Base-by-base conservation (phyloP, 2,329 filamentous ascomycete species). In the Ceratocystis variospora region DNA sequence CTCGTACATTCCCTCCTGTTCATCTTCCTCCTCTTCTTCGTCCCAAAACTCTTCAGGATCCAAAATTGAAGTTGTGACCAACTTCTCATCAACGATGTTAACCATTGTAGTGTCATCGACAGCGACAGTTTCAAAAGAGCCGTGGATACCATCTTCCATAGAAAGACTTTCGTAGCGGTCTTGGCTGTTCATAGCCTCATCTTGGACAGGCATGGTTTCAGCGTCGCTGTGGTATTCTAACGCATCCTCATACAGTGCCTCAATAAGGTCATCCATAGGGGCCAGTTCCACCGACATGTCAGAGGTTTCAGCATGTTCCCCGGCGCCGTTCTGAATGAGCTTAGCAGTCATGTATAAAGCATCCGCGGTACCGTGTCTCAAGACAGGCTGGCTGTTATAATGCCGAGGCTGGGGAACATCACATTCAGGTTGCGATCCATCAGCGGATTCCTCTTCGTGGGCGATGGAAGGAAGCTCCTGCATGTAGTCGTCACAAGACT, bases 41-140 rank as follows among this genome's bases (percentile, higher is more conserved):
- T 89, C 86, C 87, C 86, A 90, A 71, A 86, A 88, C 73, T 91
- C 88, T 70, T 90, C 87, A 70, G 90, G 87, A 74, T 77, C 33
- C 67, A 62, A 15, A 33, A 19, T 41, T 2, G 70, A 65, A 41
- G 62, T 57, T 1, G 64, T 57, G 8, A 55, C 12, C 1, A 50
- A 46, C 44, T 61, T 66, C 15, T 68, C 64, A 15, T 68, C 62
- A 6, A 41, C n/a, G n/a, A 63, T 59, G 48, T 53, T 57, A 19
- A 50, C 62, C 57, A 53, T 57, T 33, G 53, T 59, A 3, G 28
- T 37, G 17, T 59, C 53, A 25, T 59, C 53, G 28, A 19, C 53
- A 17, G 28, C 12, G 28, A 17, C 28, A 17, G 28, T 33, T 19
- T 33, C 53, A 31, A 25, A 59, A 25, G 53, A 59, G 17, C 8